Conservation (phyloP, 108 stramenopile genomes). For the Aurantiochytrium sp. region DNA sequence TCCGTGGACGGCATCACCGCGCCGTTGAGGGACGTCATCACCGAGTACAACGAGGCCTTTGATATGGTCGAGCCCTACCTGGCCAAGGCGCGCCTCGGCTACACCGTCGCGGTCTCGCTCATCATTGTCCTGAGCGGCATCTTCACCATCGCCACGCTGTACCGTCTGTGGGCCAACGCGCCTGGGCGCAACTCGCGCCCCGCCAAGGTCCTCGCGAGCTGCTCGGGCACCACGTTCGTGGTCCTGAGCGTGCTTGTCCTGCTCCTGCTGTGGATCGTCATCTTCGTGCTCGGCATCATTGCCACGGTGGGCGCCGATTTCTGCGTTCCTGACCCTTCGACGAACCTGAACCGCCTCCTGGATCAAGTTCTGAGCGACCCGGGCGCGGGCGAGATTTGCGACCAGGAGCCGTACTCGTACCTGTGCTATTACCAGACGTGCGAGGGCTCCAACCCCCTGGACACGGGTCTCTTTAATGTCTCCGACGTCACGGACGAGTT, state of each 20-base stretch:
- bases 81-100: background rate
- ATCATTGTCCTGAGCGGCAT: background rate
- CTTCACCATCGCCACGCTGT: background rate
- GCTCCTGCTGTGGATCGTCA: background rate
- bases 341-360: background rate
- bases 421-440: conserved; percentile 13
- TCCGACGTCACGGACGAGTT: background rate
- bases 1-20: background rate
- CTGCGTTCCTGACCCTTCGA: background rate
- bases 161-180: background rate
- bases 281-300: background rate
- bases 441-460: background rate
- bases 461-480: background rate
- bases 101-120: background rate
- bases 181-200: background rate
- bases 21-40: background rate
- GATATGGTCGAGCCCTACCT: background rate
- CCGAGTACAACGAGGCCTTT: background rate
- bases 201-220: background rate
- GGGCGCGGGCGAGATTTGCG: background rate
- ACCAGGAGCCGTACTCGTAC: background rate
- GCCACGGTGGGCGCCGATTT: background rate
- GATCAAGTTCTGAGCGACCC: background rate
- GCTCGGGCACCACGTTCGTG: background rate
- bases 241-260: background rate